Evolutionary conservation across 768 basidiomycete genomes (phyloP).

Genomic region (Candolleomyces aberdarensis): DNA sequence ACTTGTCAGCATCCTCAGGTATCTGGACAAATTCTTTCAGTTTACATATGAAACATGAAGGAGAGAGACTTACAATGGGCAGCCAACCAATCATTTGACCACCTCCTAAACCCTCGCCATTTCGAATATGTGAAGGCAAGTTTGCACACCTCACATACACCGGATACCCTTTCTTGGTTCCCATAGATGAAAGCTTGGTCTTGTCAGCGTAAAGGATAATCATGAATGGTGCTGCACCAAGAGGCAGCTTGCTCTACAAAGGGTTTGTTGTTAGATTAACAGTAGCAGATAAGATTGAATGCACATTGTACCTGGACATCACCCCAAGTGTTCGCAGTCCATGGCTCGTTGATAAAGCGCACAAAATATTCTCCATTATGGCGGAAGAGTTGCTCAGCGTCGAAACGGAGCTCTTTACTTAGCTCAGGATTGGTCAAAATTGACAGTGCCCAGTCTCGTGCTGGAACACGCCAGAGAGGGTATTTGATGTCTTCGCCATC

Average conservation of each 20-base stretch:
- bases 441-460: slow-evolving; percentile 25
- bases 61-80: slow-evolving; percentile 28
- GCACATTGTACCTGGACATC: slow-evolving; percentile 29
- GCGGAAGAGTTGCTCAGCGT: slow-evolving; percentile 27
- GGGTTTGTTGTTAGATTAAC: background rate
- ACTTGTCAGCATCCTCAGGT: slow-evolving; percentile 26
- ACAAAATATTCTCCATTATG: slow-evolving; percentile 24
- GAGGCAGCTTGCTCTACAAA: slow-evolving; percentile 15
- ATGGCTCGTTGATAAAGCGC: slow-evolving; percentile 33
- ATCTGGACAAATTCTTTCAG: slow-evolving; percentile 19
- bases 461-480: slow-evolving; percentile 17
- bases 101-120: slow-evolving; percentile 31
- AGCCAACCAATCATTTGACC: slow-evolving; percentile 36
- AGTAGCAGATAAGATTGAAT: slow-evolving; percentile 2
- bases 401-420: slow-evolving; percentile 24
- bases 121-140: slow-evolving; percentile 27
- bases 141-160: slow-evolving; percentile 31
- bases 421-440: slow-evolving; percentile 24
- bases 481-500: slow-evolving; percentile 11
- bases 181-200: slow-evolving; percentile 34
- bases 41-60: background rate
- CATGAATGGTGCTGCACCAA: slow-evolving; percentile 22
- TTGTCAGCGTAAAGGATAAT: slow-evolving; percentile 42
- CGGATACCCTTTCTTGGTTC: slow-evolving; percentile 35
- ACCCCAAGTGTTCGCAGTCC: slow-evolving; percentile 35